Conservation (phyloP, 2,329 filamentous ascomycete genomes). For the Sclerotinia nivalis region DNA sequence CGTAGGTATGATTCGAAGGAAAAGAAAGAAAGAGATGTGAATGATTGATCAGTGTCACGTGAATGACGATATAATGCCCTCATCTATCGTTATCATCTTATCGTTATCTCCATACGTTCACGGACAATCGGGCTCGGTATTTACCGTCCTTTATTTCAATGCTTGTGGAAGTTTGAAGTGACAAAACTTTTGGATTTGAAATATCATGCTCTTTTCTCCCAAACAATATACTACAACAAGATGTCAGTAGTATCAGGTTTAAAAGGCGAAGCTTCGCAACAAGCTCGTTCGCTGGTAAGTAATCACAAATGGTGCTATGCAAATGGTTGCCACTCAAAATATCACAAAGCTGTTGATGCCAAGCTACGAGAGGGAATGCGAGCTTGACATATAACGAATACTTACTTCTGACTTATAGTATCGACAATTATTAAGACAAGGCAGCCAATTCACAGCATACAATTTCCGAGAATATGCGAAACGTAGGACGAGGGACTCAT, state of each 20-base stretch:
- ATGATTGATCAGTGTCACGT: background rate
- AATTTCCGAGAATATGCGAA: conserved; percentile 98
- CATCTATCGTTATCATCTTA: background rate
- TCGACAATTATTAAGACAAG: conserved; percentile 84
- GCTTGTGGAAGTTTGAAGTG: conserved; percentile 18
- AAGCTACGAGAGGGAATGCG: background rate
- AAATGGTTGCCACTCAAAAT: conserved; percentile 17
- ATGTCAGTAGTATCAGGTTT: conserved; percentile 37
- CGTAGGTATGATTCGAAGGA: background rate
- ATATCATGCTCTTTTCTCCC: background rate
- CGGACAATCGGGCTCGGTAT: conserved; percentile 10
- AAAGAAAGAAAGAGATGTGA: background rate
- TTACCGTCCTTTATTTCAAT: conserved; percentile 19
- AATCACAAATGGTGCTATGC: background rate
- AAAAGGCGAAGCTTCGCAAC: conserved; percentile 37
- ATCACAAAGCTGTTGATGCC: background rate
- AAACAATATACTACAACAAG: conserved; percentile 21
- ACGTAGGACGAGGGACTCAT: conserved; percentile 86
- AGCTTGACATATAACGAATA: background rate
- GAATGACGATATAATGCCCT: background rate
- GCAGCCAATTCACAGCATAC: conserved; percentile 85
- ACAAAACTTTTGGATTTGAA: conserved; percentile 18
- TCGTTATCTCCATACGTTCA: background rate
- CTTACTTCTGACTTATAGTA: conserved; percentile 60
- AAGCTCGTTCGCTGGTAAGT: conserved; percentile 42